Percentiles rank a stretch among this genome's conserved stretches.
phyloP scores from a whole-genome alignment of 306 rosid species.

The Coriaria nepalensis region DNA sequence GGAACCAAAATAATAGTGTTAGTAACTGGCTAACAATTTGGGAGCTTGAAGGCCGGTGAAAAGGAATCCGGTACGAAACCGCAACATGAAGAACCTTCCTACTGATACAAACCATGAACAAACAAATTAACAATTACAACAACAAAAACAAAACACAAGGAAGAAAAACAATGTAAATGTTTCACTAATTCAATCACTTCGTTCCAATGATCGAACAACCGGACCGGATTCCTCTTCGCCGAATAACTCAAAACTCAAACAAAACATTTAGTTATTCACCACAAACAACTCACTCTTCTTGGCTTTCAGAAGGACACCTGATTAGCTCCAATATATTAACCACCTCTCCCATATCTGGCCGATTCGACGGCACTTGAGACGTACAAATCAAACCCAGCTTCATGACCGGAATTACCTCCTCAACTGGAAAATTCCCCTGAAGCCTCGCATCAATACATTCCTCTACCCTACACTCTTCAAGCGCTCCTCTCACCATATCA shows the following conservation, averaged over 20 bases:
- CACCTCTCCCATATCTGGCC: conserved; percentile 98
- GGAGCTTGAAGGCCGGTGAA: conserved; percentile 64
- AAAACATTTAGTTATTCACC: conserved; percentile 28
- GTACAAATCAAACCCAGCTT: conserved; percentile 91
- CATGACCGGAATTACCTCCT: conserved; percentile 87
- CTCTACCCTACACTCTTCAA: conserved; percentile 91
- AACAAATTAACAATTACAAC: conserved; percentile 24
- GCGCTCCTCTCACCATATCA: conserved; percentile 88
- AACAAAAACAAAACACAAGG: conserved; percentile 12
- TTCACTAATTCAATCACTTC: not conserved
- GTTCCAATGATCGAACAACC: conserved; percentile 2
- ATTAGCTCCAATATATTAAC: conserved; percentile 91
- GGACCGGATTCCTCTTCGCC: conserved; percentile 96
- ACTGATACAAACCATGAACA: conserved; percentile 19
- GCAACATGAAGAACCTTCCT: too few relatives aligned
- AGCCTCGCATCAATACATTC: conserved; percentile 78
- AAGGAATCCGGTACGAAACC: conserved; percentile 61
- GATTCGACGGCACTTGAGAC: conserved; percentile 92
- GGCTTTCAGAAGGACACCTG: conserved; percentile 93
- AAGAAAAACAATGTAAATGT: conserved; percentile 9
- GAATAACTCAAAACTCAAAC: conserved; percentile 27
- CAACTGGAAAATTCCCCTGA: conserved; percentile 73
- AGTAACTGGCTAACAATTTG: too few relatives aligned
- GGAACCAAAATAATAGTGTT: too few relatives aligned
- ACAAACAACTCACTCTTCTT: conserved; percentile 38